Base-by-base conservation (phyloP, 345 rosid species). In the Gossypium anomalum region DNA sequence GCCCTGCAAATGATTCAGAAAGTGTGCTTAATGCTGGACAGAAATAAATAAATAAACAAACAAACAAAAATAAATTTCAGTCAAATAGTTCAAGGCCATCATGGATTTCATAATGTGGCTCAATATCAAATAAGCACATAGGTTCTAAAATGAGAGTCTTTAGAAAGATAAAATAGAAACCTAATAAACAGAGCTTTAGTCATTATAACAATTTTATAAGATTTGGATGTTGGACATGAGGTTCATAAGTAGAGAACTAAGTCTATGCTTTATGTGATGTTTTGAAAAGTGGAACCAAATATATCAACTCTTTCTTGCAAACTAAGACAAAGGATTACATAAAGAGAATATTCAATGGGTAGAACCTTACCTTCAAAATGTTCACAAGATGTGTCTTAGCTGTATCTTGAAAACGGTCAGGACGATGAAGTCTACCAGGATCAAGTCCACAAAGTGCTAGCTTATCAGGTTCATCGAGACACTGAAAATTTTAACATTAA, bases 341-440 rank as follows among this genome's bases (percentile, higher is more conserved):
- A 76, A 20, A 67, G 47, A 77, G n/a, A 75, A 12, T 7, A 41
- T 61, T 58, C 53, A 11, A 57, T 27, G 16, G 12, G 65, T 75
- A 38, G 67, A 74, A 66, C 19, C 61, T 59, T 81, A 89, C 97
- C 93, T 92, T 92, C 77, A 92, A 75, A 62, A 89, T 72, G 80
- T 92, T 92, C 69, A 86, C 86, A 43, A 87, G 82, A 64, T 85
- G 82, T 49, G 87, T 76, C 76, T 87, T 86, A 23, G 77, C 70
- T 77, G 86, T 80, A 82, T 92, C 97, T 84, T 92, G 96, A 73
- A 92, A 82, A 78, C 97, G 97, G 82, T 90, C 97, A 79, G 82
- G 82, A 67, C 97, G 92, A 61, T 90, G 83, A 79, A 92, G 92
- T 76, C 82, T 80, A 76, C 67, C 77, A 79, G 96, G 88, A 86